Conservation (phyloP, 345 rosid species). For the Hibiscus mutabilis region DNA sequence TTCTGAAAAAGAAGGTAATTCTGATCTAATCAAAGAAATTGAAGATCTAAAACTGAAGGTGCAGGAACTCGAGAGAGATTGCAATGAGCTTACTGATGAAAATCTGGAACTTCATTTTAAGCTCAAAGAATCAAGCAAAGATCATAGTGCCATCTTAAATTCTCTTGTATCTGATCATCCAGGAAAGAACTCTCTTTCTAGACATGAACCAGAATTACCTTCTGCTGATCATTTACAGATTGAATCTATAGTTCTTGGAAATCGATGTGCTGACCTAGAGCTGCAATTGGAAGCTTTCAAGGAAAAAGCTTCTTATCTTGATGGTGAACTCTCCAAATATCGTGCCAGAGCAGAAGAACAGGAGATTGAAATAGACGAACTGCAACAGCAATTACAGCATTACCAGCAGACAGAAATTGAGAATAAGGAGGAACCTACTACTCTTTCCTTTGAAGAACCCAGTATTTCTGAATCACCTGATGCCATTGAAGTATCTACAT, state of each 20-base stretch:
- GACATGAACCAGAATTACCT: slow-evolving; percentile 11
- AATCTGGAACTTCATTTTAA: slow-evolving; percentile 48
- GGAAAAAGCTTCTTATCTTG: slow-evolving; percentile 26
- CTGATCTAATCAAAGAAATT: slow-evolving; percentile 21
- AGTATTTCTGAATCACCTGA: slow-evolving; percentile 19
- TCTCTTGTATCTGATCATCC: slow-evolving; percentile 19
- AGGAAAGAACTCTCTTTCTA: slow-evolving; percentile 14
- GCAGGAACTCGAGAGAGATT: slow-evolving; percentile 59
- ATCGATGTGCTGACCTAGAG: slow-evolving; percentile 33
- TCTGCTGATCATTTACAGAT: slow-evolving; percentile 21
- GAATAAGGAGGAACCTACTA: slow-evolving; percentile 1
- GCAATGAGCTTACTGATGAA: slow-evolving; percentile 60
- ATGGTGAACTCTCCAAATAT: slow-evolving; percentile 27
- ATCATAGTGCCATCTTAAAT: slow-evolving; percentile 12
- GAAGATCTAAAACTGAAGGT: slow-evolving; percentile 43
- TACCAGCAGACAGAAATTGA: slow-evolving; percentile 23
- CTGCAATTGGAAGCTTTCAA: slow-evolving; percentile 34
- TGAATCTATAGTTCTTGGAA: slow-evolving; percentile 24
- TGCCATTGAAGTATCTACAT: slow-evolving; percentile 17
- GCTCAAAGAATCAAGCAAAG: slow-evolving; percentile 41
- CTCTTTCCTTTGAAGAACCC: not conserved
- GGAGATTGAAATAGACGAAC: slow-evolving; percentile 24
- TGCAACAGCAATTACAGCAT: slow-evolving; percentile 26
- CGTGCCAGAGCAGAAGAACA: slow-evolving; percentile 23
- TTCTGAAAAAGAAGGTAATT: slow-evolving; percentile 17